Base-by-base conservation (phyloP, 2,329 filamentous ascomycete genomes). In the Fonsecaea erecta region DNA sequence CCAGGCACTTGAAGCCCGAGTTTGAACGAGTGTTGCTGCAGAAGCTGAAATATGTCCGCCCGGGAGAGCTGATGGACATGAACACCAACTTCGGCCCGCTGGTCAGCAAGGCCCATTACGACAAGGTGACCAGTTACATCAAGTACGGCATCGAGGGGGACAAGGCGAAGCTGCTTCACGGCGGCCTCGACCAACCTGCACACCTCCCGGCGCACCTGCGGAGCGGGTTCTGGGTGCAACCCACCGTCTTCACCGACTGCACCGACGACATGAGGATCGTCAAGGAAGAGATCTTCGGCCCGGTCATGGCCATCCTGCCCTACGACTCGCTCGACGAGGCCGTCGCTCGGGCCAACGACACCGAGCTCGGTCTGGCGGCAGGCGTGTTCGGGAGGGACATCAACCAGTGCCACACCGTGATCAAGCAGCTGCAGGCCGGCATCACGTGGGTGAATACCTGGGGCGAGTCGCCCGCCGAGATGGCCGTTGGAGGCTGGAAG, bases 391-490 rank as follows among this genome's bases (percentile, higher is more conserved):
- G 91, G 0, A 86, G 85, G 64, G 86, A 96, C 70, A 77, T 96
- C 59, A 89, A 91, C 71, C 75, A 84, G 54, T 92, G 90, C 62
- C 91, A 96, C 73, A 81, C 85, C 51, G 85, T 94, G 0, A 83
- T 94, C 48, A 83, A 85, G 26, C 83, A 86, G 73, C 80, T 96
- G 4, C 85, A 96, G 74, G 92, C 92, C 0, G 92, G 92, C 35
- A 96, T 96, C 73, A 96, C 91, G 0, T 96, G 92, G 92, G 84
- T 96, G 59, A 96, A 96, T 76, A 93, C 91, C 0, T 96, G 93
- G 93, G 92, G 93, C n/a, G 92, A 96, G 80, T 89, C 86, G 55
- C 92, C 92, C 0, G 91, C 93, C 0, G 92, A 96, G 81, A 96
- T 96, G 93, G 90, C 90, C 1, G 92, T 96, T 0, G 92, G 92